Evolutionary conservation across 805 yeast genomes (phyloP).

Genomic region (Candida railenensis): DNA sequence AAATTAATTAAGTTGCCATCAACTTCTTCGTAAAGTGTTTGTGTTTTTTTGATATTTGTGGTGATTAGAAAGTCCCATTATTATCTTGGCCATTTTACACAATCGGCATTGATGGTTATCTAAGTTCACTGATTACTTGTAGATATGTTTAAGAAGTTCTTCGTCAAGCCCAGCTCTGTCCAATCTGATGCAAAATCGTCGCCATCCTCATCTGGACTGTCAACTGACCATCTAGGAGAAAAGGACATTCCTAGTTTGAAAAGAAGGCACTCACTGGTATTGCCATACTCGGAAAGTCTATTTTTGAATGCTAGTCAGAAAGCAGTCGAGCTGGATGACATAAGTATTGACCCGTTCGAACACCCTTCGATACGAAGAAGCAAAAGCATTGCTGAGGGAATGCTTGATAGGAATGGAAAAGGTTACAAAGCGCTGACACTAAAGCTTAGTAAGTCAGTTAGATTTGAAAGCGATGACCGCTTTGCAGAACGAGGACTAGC

Average conservation of each 20-base stretch:
- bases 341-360: slow-evolving; percentile 22
- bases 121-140: too few species aligned
- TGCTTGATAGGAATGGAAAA: slow-evolving; percentile 5
- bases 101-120: too few species aligned
- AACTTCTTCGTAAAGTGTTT: too few species aligned
- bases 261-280: slow-evolving; percentile 14
- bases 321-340: slow-evolving; percentile 10
- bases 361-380: slow-evolving; percentile 12
- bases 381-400: slow-evolving; percentile 12
- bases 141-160: not conserved
- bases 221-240: not conserved
- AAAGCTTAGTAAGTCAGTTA: not conserved
- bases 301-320: slow-evolving; percentile 9
- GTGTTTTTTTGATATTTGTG: not conserved
- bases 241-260: slow-evolving; percentile 9
- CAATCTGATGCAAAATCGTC: not conserved
- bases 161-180: not conserved
- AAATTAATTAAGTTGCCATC: too few species aligned
- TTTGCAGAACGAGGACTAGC: not conserved
- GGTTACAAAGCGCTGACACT: not conserved
- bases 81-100: not conserved
- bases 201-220: slow-evolving; percentile 1
- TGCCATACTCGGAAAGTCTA: slow-evolving; percentile 4
- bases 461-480: not conserved
- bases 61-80: not conserved